Percentiles rank a stretch among this genome's conserved stretches.
Evolutionary conservation across 2,329 filamentous ascomycete genomes (phyloP).

Genomic region (Botrytis galanthina): DNA sequence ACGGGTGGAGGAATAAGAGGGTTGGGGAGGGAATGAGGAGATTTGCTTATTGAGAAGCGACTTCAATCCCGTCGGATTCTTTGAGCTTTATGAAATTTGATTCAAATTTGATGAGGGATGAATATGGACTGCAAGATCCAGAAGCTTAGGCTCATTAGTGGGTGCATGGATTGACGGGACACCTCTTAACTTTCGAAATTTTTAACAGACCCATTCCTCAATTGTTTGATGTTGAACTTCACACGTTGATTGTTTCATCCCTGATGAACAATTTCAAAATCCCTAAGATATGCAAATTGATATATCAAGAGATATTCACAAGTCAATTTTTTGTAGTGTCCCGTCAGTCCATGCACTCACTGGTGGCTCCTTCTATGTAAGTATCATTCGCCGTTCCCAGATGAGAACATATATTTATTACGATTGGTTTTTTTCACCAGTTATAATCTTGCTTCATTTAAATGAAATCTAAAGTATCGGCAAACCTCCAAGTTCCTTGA

Average conservation of each 20-base stretch:
- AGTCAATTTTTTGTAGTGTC: not conserved
- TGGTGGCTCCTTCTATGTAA: not conserved
- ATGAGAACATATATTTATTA: not conserved
- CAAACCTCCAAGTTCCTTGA: not conserved
- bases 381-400: rapidly evolving
- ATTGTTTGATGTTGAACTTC: not conserved
- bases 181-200: not conserved
- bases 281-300: rapidly evolving
- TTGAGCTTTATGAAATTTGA: not conserved
- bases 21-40: not conserved
- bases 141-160: not conserved
- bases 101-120: not conserved
- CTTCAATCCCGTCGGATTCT: not conserved
- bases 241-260: not conserved
- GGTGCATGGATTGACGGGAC: not conserved
- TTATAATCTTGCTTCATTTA: not conserved
- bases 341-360: not conserved
- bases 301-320: not conserved
- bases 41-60: conserved; percentile 2
- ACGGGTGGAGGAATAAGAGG: conserved; percentile 47
- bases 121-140: not conserved
- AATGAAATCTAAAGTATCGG: not conserved
- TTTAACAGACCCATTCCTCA: not conserved
- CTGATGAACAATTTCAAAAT: not conserved
- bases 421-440: not conserved